A percentile compares a stretch with the other conserved stretches of the same genome.
Evolutionary conservation across 345 rosid genomes (phyloP).

Genomic region (Triadica sebifera): DNA sequence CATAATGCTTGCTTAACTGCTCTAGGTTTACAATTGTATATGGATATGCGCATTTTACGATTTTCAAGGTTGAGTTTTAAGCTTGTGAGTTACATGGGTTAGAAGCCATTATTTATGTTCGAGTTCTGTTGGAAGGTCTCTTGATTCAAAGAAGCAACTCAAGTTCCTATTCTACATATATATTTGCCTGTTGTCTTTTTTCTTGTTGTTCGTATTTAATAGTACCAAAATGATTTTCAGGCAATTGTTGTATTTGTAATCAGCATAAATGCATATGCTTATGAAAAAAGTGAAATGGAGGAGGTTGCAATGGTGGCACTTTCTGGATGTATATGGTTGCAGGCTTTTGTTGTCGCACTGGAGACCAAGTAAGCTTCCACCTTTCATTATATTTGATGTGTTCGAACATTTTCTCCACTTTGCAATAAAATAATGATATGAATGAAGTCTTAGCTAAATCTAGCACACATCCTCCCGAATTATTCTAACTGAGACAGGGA

Average conservation of each 20-base stretch:
- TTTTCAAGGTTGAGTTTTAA: constrained; percentile 5
- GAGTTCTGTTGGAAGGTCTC: neutral
- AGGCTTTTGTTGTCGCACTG: constrained; percentile 85
- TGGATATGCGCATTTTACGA: neutral
- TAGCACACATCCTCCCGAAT: neutral
- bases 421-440: neutral
- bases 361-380: constrained; percentile 79
- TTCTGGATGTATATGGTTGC: constrained; percentile 98
- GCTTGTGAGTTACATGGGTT: neutral
- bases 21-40: neutral
- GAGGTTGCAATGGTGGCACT: constrained; percentile 95
- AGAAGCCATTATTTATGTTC: neutral
- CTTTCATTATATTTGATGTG: neutral
- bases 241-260: constrained; percentile 84
- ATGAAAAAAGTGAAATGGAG: constrained; percentile 94
- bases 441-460: neutral
- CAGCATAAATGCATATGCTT: constrained; percentile 79
- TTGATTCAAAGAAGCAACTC: neutral
- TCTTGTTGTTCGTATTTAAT: neutral
- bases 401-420: neutral
- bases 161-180: neutral
- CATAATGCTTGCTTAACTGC: neutral
- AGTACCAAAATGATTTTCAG: constrained; percentile 42
- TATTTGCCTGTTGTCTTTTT: neutral
- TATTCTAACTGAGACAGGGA: neutral